Conservation (phyloP, 179 eudicot species). For the Spergularia azorica region DNA sequence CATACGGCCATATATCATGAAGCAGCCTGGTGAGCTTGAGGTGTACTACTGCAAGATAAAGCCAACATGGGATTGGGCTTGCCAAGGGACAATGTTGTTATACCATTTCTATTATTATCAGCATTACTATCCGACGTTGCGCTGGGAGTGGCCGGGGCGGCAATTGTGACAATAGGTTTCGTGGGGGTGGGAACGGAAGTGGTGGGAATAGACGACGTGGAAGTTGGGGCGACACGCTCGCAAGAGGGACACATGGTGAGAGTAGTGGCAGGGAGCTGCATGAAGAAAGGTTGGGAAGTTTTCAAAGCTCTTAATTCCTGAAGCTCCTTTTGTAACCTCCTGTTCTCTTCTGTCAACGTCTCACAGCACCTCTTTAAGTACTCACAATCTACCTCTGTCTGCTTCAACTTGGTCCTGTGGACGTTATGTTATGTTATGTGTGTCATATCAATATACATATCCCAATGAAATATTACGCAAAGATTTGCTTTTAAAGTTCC, state of each 20-base stretch:
- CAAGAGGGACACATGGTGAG: conserved; percentile 89
- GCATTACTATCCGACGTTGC: background rate
- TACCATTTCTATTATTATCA: background rate
- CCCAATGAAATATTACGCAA: conserved; percentile 30
- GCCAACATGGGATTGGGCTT: conserved; percentile 11
- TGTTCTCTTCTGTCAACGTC: conserved; percentile 72
- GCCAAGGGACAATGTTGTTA: conserved; percentile 29
- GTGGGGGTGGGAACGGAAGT: background rate
- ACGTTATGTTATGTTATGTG: background rate
- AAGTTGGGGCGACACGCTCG: conserved; percentile 64
- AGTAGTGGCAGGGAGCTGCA: conserved; percentile 75
- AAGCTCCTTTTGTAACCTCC: conserved; percentile 70
- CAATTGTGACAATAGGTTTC: background rate
- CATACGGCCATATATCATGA: conserved; percentile 7
- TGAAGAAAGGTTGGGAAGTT: conserved; percentile 60
- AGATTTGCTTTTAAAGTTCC: conserved; percentile 18
- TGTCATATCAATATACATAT: conserved; percentile 1
- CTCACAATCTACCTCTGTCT: conserved; percentile 83
- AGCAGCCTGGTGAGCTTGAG: conserved; percentile 23
- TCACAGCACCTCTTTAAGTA: conserved; percentile 80
- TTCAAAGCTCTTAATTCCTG: conserved; percentile 71
- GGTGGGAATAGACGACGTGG: conserved; percentile 20
- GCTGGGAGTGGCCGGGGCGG: background rate
- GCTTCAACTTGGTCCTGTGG: conserved; percentile 75
- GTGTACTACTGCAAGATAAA: conserved; percentile 8